Evolutionary conservation across 2,329 filamentous ascomycete species (phyloP).

Genomic region (Zymoseptoria ardabiliae): DNA sequence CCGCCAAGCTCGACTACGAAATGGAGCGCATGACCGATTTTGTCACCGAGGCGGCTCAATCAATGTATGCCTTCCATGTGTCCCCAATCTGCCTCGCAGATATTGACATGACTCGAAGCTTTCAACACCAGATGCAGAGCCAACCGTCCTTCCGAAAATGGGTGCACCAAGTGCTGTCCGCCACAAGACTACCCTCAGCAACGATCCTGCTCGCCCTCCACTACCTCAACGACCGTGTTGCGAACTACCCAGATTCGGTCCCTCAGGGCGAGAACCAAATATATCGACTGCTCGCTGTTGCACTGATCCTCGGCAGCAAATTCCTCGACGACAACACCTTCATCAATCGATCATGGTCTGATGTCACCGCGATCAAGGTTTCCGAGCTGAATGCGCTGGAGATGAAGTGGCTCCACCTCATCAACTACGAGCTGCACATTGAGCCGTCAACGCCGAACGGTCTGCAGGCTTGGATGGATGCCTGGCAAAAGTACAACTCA

Average conservation of each 20-base stretch:
- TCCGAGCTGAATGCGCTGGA: conserved; percentile 78
- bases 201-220: conserved; percentile 87
- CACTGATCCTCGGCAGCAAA: conserved; percentile 83
- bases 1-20: conserved; percentile 90
- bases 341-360: conserved; percentile 93
- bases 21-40: conserved; percentile 95
- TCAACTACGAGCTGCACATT: conserved; percentile 79
- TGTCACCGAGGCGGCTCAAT: conserved; percentile 79
- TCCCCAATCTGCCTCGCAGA: conserved; percentile 51
- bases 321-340: conserved; percentile 97
- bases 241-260: conserved; percentile 26
- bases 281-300: conserved; percentile 80
- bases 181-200: conserved; percentile 80
- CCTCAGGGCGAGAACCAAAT: conserved; percentile 57
- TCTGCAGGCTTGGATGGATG: conserved; percentile 56
- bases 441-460: conserved; percentile 72
- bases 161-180: conserved; percentile 81
- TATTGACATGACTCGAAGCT: conserved; percentile 57
- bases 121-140: conserved; percentile 54
- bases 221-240: conserved; percentile 75
- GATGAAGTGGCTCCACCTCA: conserved; percentile 76
- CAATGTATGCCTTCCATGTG: conserved; percentile 56
- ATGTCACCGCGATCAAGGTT: conserved; percentile 84
- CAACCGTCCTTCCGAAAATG: conserved; percentile 81
- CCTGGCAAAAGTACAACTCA: conserved; percentile 58